Conservation (phyloP, 257 asterid species). For the Solanum corneliomulleri region DNA sequence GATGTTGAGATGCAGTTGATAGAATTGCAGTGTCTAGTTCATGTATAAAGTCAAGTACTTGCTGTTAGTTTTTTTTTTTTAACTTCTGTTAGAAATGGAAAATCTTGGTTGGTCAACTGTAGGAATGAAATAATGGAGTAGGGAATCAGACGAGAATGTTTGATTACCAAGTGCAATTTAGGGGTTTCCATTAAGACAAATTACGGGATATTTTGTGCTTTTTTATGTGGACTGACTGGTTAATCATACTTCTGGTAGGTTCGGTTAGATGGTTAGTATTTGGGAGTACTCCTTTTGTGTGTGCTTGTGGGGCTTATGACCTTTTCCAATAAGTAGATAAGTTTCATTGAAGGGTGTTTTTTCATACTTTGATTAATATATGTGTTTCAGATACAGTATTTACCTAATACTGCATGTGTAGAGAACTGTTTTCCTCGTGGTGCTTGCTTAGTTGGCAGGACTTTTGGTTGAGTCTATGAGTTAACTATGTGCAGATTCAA, state of each 20-base stretch:
- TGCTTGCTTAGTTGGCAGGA: neutral
- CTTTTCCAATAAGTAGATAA: neutral
- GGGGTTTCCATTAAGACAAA: neutral
- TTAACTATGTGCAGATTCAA: constrained; percentile 66
- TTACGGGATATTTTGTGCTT: neutral
- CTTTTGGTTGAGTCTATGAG: neutral
- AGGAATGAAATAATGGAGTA: neutral
- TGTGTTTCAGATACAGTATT: neutral
- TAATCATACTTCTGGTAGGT: neutral
- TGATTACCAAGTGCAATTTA: neutral
- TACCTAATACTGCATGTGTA: neutral
- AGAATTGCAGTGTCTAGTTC: neutral
- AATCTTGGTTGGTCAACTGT: neutral
- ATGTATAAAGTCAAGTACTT: neutral
- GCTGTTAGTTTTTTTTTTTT: neutral
- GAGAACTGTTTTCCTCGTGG: neutral
- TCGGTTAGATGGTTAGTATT: neutral
- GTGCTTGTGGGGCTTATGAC: neutral
- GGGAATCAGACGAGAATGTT: neutral
- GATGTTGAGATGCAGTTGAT: neutral
- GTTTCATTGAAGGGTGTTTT: neutral
- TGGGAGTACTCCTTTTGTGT: neutral
- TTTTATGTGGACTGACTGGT: neutral
- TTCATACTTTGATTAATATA: neutral
- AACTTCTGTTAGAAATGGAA: neutral